Conservation (phyloP, 176 grass and related monocot species). For the Avena eriantha region DNA sequence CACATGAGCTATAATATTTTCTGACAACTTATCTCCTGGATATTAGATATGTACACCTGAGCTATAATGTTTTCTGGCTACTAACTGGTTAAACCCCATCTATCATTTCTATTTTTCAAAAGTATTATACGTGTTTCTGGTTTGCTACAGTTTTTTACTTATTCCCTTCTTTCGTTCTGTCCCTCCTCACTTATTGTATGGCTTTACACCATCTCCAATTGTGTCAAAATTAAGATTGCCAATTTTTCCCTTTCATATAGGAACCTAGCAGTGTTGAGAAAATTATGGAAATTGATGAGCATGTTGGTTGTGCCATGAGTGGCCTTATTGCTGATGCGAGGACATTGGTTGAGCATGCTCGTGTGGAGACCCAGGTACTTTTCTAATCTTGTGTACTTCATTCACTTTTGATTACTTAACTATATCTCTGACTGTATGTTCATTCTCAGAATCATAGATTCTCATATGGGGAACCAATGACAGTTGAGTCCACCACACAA, state of each 20-base stretch:
- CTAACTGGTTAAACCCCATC: background rate
- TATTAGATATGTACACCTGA: background rate
- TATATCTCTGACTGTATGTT: slow-evolving; percentile 33
- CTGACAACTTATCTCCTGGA: background rate
- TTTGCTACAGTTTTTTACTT: background rate
- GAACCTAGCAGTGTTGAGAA: slow-evolving; percentile 99
- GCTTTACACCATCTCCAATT: background rate
- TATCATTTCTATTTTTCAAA: background rate
- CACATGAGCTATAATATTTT: background rate
- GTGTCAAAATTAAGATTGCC: background rate
- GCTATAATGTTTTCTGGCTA: background rate
- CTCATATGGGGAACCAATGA: slow-evolving; percentile 97
- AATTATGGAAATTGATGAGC: slow-evolving; percentile 98
- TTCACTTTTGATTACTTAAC: background rate
- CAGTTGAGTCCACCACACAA: slow-evolving; percentile 93
- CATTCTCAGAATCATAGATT: slow-evolving; percentile 89
- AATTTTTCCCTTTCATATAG: slow-evolving; percentile 35
- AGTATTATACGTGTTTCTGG: background rate
- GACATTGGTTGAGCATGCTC: slow-evolving; percentile 92
- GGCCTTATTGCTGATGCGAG: slow-evolving; percentile 94
- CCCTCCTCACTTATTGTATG: background rate
- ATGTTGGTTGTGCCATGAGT: slow-evolving; percentile 93
- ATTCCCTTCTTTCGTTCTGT: background rate
- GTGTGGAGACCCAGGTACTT: slow-evolving; percentile 87
- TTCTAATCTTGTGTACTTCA: background rate